A percentile compares a stretch with the other conserved stretches of the same genome.
phyloP scores from a whole-genome alignment of 768 basidiomycete species.

The Royoungia palumana region DNA sequence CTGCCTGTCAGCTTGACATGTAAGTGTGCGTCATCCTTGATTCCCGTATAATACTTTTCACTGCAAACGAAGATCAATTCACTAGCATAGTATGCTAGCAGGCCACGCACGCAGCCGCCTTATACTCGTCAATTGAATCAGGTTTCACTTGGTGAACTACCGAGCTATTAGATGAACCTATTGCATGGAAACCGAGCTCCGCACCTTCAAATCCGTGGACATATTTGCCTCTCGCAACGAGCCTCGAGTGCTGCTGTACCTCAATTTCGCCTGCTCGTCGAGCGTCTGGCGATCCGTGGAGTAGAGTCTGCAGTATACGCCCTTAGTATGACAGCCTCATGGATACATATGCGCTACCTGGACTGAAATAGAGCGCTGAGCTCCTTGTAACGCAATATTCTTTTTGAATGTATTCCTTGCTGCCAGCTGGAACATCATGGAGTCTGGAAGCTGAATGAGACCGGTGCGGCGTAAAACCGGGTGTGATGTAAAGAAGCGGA shows the following conservation, averaged over 20 bases:
- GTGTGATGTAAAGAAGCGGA: conserved; percentile 18
- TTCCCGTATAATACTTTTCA: conserved; percentile 78
- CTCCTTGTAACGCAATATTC: conserved; percentile 17
- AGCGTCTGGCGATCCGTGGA: conserved; percentile 94
- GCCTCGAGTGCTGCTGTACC: conserved; percentile 75
- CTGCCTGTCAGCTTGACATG: conserved; percentile 88
- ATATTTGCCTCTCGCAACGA: conserved; percentile 93
- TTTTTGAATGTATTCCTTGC: conserved; percentile 14
- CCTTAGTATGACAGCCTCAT: conserved; percentile 28
- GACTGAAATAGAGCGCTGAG: conserved; percentile 56
- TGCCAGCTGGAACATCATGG: conserved; percentile 24
- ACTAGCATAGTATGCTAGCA: conserved; percentile 1
- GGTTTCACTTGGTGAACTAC: conserved; percentile 86
- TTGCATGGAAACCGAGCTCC: neutral
- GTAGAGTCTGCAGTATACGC: conserved; percentile 55
- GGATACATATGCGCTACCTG: conserved; percentile 43
- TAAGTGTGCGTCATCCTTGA: conserved; percentile 69
- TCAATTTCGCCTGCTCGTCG: conserved; percentile 77
- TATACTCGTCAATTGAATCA: conserved; percentile 77
- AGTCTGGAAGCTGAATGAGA: conserved; percentile 5
- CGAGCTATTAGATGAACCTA: conserved; percentile 1
- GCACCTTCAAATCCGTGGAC: conserved; percentile 86
- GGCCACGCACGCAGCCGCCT: conserved; percentile 73
- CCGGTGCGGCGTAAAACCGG: conserved; percentile 1
- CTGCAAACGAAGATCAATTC: conserved; percentile 36